These are phyloP conservation scores for Venturia oleaginea DNA, from an alignment of 2,329 filamentous ascomycete genomes.

Conservation along the genomic window DNA sequence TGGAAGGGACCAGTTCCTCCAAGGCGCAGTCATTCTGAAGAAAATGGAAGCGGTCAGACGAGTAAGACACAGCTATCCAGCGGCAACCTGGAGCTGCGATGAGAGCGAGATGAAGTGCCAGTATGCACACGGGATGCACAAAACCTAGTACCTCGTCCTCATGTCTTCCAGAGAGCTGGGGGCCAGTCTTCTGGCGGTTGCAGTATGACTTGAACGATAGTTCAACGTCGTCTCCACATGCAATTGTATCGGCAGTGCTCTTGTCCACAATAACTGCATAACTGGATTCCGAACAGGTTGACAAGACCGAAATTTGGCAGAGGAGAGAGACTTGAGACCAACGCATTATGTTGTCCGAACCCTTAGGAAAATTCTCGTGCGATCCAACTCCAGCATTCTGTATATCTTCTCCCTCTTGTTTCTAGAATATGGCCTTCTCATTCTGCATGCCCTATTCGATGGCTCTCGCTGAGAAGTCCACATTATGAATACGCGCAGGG, in stretches of 20 bases:
- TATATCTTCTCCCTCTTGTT: neutral
- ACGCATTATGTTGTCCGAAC: constrained; percentile 19
- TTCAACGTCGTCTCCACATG: constrained; percentile 26
- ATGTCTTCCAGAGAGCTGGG: neutral
- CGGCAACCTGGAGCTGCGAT: constrained; percentile 27
- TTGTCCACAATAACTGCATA: constrained; percentile 31
- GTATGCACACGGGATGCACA: constrained; percentile 30
- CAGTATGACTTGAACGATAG: constrained; percentile 24
- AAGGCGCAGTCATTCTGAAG: constrained; percentile 9
- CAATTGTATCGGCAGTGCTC: constrained; percentile 29
- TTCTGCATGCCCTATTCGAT: constrained; percentile 24
- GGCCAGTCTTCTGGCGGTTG: neutral
- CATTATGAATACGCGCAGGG: constrained; percentile 27
- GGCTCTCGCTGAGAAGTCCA: constrained; percentile 30
- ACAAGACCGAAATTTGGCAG: constrained; percentile 24
- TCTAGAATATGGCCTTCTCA: constrained; percentile 22
- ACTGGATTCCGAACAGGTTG: constrained; percentile 18
- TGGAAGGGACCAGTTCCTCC: neutral
- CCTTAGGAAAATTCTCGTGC: neutral
- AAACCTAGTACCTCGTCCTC: constrained; percentile 9
- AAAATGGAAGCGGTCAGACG: constrained; percentile 31
- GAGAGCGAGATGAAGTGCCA: constrained; percentile 32
- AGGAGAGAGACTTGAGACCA: constrained; percentile 29
- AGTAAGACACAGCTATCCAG: constrained; percentile 34
- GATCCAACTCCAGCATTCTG: neutral